Base-by-base conservation (phyloP, 2,329 filamentous ascomycete species). In the Colletotrichum lindemuthianum region DNA sequence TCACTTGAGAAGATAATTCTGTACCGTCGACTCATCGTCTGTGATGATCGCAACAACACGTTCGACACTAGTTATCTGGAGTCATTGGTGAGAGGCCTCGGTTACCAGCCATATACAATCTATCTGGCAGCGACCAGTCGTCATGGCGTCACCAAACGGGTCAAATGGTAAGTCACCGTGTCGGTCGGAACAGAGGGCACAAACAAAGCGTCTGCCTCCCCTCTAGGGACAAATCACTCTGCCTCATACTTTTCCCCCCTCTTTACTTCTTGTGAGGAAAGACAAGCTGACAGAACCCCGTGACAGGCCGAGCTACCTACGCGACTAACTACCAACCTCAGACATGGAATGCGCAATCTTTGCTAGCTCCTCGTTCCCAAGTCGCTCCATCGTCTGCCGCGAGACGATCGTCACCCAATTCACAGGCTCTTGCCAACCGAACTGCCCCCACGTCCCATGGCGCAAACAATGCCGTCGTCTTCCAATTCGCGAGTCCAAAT, bases 401-500 rank as follows among this genome's bases (percentile, higher is more conserved):
- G 32, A 63, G 40, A 43, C 58, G 58, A 37, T 63, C 56, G 13
- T 61, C 60, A n/a, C 65, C 57, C 1, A 65, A 51, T 39, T 33
- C 60, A 32, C 53, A 63, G 36, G 16, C 57, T 24, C 64, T 71
- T 24, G 59, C 51, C 45, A 65, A 39, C 13, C 58, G 63, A 57
- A 49, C 63, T 11, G 52, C 45, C 8, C 58, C 45, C n/a, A 41
- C 47, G 33, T 51, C 41, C 16, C 59, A 65, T 9, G 47, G 67
- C 65, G 69, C 70, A 43, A 76, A 70, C 65, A 73, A 69, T 65
- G 67, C 77, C 6, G 69, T 81, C 53, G 71, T 80, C 8, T 80
- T 85, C 49, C 77, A 82, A 59, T 82, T 82, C 64, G 66, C 78
- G n/a, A 77, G 68, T 56, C 72, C 77, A 13, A 71, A 73, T 53